Base-by-base conservation (phyloP, 768 basidiomycete species). In the Collybiopsis luxurians region DNA sequence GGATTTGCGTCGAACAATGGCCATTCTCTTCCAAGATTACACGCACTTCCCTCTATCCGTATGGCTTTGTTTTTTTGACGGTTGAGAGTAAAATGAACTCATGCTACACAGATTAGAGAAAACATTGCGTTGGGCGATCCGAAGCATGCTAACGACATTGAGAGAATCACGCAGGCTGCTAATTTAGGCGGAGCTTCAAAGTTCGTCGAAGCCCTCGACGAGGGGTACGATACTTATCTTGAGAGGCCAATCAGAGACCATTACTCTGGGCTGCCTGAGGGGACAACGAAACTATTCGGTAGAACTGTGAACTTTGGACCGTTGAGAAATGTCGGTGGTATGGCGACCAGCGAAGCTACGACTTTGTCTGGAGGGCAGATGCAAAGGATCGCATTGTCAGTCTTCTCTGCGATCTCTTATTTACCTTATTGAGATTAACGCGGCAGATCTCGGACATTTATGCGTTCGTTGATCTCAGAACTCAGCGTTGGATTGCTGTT, bases 1-100 rank as follows among this genome's bases (percentile, higher is more conserved):
- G 3, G 85, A 90, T 66, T 71, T 91, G 13, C 74, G 89, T n/a
- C 79, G 80, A n/a, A 78, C 83, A 2, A 82, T 83, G 23, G 84
- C 86, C 2, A 86, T 86, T 21, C 78, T 92, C 23, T 91, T 91
- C 70, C 90, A 92, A 65, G 90, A 92, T 66, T 91, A 89, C 63
- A 89, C 87, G 0, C 77, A 84, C 61, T 91, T 92, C 65, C 90
- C 90, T 0, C 72, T 92, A 43, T 87, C 89, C 21, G 89, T 89
- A n/a, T n/a, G n/a, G n/a, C n/a, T n/a, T n/a, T n/a, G n/a, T n/a
- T n/a, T n/a, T n/a, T n/a, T n/a, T n/a, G n/a, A n/a, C n/a, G n/a
- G n/a, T n/a, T n/a, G n/a, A n/a, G n/a, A n/a, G 10, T 28, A n/a
- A n/a, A n/a, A n/a, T n/a, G n/a, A n/a, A n/a, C n/a, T n/a, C n/a